phyloP scores from a whole-genome alignment of 1,139 yeast species.

The Debaryomyces nepalensis region DNA sequence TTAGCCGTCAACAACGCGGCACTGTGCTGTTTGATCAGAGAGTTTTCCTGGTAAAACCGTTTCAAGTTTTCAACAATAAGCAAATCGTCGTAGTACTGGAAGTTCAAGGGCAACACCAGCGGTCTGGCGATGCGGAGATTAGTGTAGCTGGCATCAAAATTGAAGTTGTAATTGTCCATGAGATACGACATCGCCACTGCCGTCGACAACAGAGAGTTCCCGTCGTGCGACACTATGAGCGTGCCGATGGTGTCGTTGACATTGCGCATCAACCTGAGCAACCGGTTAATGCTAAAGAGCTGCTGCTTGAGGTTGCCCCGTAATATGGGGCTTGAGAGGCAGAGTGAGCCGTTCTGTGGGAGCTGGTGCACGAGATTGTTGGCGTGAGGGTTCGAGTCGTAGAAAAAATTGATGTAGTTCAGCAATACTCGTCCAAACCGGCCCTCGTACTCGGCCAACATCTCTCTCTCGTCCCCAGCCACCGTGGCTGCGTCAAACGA shows the following conservation, averaged over 20 bases:
- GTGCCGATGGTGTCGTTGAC: conserved; percentile 41
- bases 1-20: conserved; percentile 38
- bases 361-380: conserved; percentile 34
- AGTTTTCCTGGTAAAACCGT: conserved; percentile 44
- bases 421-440: conserved; percentile 43
- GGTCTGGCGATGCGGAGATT: conserved; percentile 24
- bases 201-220: conserved; percentile 35
- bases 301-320: conserved; percentile 45
- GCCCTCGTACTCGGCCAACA: conserved; percentile 30
- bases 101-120: conserved; percentile 30
- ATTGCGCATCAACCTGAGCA: conserved; percentile 40
- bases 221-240: conserved; percentile 42
- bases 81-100: conserved; percentile 47
- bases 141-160: conserved; percentile 35
- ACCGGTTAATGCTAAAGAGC: conserved; percentile 43
- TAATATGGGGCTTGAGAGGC: conserved; percentile 42
- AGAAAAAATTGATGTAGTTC: conserved; percentile 45
- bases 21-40: conserved; percentile 32
- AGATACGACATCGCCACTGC: conserved; percentile 43
- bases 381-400: conserved; percentile 37
- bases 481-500: conserved; percentile 28
- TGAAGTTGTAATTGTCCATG: conserved; percentile 48
- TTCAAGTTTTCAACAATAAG: conserved; percentile 45
- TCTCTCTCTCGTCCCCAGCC: conserved; percentile 24
- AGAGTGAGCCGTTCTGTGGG: conserved; percentile 32